Conservation (phyloP, 2,329 filamentous ascomycete species). For the Trichoderma citrinoviride region DNA sequence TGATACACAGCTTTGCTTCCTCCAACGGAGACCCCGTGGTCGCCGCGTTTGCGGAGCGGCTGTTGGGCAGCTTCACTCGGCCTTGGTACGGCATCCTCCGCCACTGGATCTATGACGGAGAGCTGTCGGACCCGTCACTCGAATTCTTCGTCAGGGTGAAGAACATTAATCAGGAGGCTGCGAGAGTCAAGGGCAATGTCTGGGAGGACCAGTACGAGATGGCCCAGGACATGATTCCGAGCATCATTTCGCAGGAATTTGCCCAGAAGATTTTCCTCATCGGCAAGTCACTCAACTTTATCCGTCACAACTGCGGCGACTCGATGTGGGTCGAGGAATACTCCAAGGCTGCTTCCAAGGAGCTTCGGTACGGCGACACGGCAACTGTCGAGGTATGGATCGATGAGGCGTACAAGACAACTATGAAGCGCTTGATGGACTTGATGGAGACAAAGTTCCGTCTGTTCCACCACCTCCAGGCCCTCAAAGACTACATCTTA, state of each 20-base stretch:
- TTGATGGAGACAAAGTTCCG: slow-evolving; percentile 96
- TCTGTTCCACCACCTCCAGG: slow-evolving; percentile 85
- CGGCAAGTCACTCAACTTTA: slow-evolving; percentile 97
- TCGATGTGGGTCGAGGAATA: slow-evolving; percentile 94
- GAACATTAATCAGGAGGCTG: slow-evolving; percentile 49
- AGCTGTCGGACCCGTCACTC: slow-evolving; percentile 90
- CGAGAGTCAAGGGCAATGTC: slow-evolving; percentile 67
- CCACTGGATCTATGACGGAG: slow-evolving; percentile 97
- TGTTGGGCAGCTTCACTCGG: slow-evolving; percentile 80
- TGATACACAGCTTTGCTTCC: slow-evolving; percentile 90
- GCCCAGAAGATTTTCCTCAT: slow-evolving; percentile 96
- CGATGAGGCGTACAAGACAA: slow-evolving; percentile 95
- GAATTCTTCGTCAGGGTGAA: slow-evolving; percentile 96
- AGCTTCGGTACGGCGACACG: slow-evolving; percentile 89
- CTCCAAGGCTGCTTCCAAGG: slow-evolving; percentile 87
- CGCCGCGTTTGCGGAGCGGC: slow-evolving; percentile 83
- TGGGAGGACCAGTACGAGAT: slow-evolving; percentile 98
- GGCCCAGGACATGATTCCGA: slow-evolving; percentile 81
- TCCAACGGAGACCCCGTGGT: slow-evolving; percentile 96
- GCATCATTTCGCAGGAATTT: slow-evolving; percentile 89
- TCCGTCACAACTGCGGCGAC: slow-evolving; percentile 91
- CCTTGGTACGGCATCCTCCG: slow-evolving; percentile 97
- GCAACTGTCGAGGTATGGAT: slow-evolving; percentile 89
- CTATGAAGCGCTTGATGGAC: slow-evolving; percentile 90
- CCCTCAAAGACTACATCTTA: slow-evolving; percentile 90